A percentile compares a stretch with the other conserved stretches of the same genome.
Evolutionary conservation across 2,329 filamentous ascomycete species (phyloP).

Genomic region (Botrytis hyacinthi): DNA sequence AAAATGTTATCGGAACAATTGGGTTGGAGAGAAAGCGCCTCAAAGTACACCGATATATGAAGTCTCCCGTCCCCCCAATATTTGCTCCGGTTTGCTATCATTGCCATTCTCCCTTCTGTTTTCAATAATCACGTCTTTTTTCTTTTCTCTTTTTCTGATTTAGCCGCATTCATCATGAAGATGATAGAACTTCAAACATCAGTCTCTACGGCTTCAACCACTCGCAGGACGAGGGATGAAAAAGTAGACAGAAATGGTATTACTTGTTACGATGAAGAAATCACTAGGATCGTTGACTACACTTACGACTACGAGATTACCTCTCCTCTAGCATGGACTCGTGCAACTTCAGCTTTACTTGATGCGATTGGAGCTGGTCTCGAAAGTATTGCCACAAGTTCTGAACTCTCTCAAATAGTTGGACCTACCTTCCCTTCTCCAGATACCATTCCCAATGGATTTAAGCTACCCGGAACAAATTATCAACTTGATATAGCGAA

Average conservation of each 20-base stretch:
- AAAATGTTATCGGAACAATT: neutral
- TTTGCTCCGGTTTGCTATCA: neutral
- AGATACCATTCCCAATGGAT: slow-evolving; percentile 37
- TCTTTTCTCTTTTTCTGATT: neutral
- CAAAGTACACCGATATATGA: neutral
- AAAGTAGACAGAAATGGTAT: slow-evolving; percentile 2
- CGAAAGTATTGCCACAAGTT: slow-evolving; percentile 24
- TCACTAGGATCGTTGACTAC: slow-evolving; percentile 28
- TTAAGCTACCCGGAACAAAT: slow-evolving; percentile 42
- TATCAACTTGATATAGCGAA: slow-evolving; percentile 41
- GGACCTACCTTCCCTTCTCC: slow-evolving; percentile 26
- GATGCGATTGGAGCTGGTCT: slow-evolving; percentile 31
- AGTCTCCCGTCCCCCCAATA: neutral
- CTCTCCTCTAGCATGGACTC: slow-evolving; percentile 20
- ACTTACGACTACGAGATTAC: slow-evolving; percentile 25
- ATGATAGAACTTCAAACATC: slow-evolving; percentile 16
- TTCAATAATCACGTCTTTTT: neutral
- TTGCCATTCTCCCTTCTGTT: neutral
- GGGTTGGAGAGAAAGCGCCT: neutral
- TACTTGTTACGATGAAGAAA: slow-evolving; percentile 26
- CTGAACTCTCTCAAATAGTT: slow-evolving; percentile 24
- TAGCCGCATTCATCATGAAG: slow-evolving; percentile 11
- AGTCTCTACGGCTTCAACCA: neutral
- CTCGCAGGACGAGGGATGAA: slow-evolving; percentile 3
- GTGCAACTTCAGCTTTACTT: slow-evolving; percentile 26